Evolutionary conservation across 2,329 filamentous ascomycete species (phyloP).

Genomic region (Aspergillus sp.): DNA sequence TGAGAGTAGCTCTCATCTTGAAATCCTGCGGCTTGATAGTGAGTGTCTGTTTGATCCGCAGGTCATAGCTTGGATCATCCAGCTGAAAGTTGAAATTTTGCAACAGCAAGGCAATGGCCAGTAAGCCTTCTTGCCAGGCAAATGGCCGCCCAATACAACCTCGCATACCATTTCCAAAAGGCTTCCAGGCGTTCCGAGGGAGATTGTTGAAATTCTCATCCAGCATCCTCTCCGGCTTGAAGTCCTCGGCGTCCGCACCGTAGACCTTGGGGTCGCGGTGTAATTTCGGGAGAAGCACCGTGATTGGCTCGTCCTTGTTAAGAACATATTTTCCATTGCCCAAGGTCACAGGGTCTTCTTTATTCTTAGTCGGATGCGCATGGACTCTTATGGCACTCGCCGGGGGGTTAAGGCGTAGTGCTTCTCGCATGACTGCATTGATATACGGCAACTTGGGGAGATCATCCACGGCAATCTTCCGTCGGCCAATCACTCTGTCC

Average conservation of each 20-base stretch:
- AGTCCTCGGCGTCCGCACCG: slow-evolving; percentile 65
- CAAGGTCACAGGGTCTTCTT: slow-evolving; percentile 50
- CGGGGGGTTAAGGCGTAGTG: slow-evolving; percentile 62
- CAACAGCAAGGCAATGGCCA: slow-evolving; percentile 64
- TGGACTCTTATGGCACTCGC: slow-evolving; percentile 58
- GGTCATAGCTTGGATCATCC: slow-evolving; percentile 55
- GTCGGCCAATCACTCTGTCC: slow-evolving; percentile 63
- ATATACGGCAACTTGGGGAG: slow-evolving; percentile 51
- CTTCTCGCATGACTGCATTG: slow-evolving; percentile 64
- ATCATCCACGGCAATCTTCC: slow-evolving; percentile 61
- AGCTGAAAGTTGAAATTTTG: slow-evolving; percentile 71
- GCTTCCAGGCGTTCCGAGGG: slow-evolving; percentile 63
- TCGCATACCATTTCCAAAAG: slow-evolving; percentile 71
- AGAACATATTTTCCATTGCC: slow-evolving; percentile 65
- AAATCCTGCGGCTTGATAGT: slow-evolving; percentile 57
- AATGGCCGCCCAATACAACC: slow-evolving; percentile 73
- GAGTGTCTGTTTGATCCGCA: slow-evolving; percentile 41
- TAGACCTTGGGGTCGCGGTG: slow-evolving; percentile 66
- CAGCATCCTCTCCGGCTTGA: slow-evolving; percentile 71
- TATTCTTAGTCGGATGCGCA: slow-evolving; percentile 47
- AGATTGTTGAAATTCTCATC: slow-evolving; percentile 68
- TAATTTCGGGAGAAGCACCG: slow-evolving; percentile 53
- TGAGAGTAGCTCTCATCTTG: slow-evolving; percentile 59
- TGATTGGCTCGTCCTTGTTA: slow-evolving; percentile 53
- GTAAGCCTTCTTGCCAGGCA: slow-evolving; percentile 70